Percentiles rank a stretch among this genome's conserved stretches.
phyloP scores from a whole-genome alignment of 305 asterid species.

The Ajuga reptans region DNA sequence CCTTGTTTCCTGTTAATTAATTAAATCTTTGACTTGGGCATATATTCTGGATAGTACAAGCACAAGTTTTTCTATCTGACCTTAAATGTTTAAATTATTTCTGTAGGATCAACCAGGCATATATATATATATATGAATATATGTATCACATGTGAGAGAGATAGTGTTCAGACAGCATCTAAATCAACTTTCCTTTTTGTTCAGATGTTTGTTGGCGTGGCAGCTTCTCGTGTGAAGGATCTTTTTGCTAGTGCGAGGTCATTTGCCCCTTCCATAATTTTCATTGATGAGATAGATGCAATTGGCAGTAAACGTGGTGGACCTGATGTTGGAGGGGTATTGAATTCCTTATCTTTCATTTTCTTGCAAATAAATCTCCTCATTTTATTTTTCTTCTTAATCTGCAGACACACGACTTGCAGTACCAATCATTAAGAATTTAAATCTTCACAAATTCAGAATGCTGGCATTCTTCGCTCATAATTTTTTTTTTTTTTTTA shows the following conservation, averaged over 20 bases:
- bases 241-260: conserved; percentile 94
- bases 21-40: neutral
- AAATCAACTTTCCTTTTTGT: conserved; percentile 20
- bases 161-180: conserved; percentile 12
- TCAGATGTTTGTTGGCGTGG: conserved; percentile 99
- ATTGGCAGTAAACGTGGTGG: conserved; percentile 99
- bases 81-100: neutral
- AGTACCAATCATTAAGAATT: neutral
- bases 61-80: neutral
- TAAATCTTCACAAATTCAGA: neutral
- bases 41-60: neutral
- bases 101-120: neutral
- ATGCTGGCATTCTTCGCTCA: neutral
- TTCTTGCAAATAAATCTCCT: conserved; percentile 2
- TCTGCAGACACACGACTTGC: conserved; percentile 13
- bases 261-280: conserved; percentile 93
- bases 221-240: conserved; percentile 99
- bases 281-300: conserved; percentile 98
- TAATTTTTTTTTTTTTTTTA: too few relatives aligned
- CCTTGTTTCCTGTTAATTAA: neutral
- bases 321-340: conserved; percentile 99
- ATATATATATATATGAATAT: neutral
- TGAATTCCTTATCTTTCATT: conserved; percentile 20
- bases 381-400: neutral
- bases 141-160: neutral